These are phyloP conservation scores for Kluyveromyces marxianus DNA, from an alignment of 1,139 yeast genomes.

Conservation along the genomic window DNA sequence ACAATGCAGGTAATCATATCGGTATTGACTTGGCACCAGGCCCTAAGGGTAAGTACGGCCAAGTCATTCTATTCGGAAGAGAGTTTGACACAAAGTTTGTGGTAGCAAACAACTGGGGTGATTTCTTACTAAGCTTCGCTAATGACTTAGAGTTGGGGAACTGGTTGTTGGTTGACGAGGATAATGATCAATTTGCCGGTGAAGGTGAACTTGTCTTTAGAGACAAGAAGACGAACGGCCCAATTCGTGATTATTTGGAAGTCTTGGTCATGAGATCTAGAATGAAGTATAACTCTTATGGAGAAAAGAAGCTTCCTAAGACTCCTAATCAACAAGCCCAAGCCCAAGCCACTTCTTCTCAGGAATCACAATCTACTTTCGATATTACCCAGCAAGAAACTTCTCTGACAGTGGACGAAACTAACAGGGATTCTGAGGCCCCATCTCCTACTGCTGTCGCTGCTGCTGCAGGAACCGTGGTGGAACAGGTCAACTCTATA, in stretches of 20 bases:
- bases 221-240: conserved; percentile 43
- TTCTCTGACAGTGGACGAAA: conserved; percentile 6
- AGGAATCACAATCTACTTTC: not conserved
- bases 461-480: not conserved
- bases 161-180: conserved; percentile 55
- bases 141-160: conserved; percentile 77
- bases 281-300: conserved; percentile 16
- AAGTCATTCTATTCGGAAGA: conserved; percentile 80
- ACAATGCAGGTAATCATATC: conserved; percentile 81
- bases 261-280: conserved; percentile 45
- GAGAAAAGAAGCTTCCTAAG: conserved; percentile 14
- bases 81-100: conserved; percentile 79
- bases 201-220: conserved; percentile 68
- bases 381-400: conserved; percentile 4
- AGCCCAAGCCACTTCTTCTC: not conserved
- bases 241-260: conserved; percentile 53
- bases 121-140: conserved; percentile 69
- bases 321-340: not conserved
- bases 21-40: conserved; percentile 89
- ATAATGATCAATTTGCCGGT: conserved; percentile 52
- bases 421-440: not conserved
- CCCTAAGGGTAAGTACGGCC: conserved; percentile 66
- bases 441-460: not conserved
- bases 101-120: conserved; percentile 79
- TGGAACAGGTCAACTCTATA: not conserved